Conservation (phyloP, 345 rosid genomes). For the Ceriops decandra region DNA sequence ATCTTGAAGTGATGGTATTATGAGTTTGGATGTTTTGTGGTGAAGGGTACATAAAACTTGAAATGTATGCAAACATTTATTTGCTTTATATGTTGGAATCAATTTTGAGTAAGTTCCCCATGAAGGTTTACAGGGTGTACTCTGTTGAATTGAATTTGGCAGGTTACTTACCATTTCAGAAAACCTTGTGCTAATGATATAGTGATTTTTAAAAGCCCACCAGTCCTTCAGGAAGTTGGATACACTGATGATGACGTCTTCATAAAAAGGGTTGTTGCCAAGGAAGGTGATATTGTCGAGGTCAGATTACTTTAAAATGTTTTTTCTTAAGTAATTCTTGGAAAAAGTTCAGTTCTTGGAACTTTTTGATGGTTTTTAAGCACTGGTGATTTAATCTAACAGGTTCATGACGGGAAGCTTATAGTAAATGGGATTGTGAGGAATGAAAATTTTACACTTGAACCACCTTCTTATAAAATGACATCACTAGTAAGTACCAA, state of each 20-base stretch:
- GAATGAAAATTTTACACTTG: conserved; percentile 62
- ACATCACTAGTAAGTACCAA: conserved; percentile 58
- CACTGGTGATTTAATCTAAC: conserved; percentile 2
- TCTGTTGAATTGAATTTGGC: conserved; percentile 19
- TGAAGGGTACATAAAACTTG: neutral
- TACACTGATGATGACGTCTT: conserved; percentile 92
- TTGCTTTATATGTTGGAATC: neutral
- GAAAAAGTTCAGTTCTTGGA: neutral
- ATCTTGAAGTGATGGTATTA: no score
- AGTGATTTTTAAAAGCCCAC: conserved; percentile 91
- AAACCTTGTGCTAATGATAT: conserved; percentile 93
- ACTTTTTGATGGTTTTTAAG: neutral
- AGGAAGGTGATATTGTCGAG: conserved; percentile 95
- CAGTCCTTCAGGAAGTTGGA: conserved; percentile 91
- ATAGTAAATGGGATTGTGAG: conserved; percentile 66
- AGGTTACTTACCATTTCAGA: conserved; percentile 84
- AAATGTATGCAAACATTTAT: neutral
- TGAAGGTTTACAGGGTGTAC: neutral
- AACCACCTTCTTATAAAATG: conserved; percentile 81
- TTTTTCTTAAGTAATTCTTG: neutral
- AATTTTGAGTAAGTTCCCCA: neutral
- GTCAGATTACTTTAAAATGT: conserved; percentile 31
- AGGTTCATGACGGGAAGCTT: conserved; percentile 77
- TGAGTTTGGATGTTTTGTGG: no score
- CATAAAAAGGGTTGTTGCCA: conserved; percentile 81